Evolutionary conservation across 768 basidiomycete genomes (phyloP).

Genomic region (Termitomyces sp.): DNA sequence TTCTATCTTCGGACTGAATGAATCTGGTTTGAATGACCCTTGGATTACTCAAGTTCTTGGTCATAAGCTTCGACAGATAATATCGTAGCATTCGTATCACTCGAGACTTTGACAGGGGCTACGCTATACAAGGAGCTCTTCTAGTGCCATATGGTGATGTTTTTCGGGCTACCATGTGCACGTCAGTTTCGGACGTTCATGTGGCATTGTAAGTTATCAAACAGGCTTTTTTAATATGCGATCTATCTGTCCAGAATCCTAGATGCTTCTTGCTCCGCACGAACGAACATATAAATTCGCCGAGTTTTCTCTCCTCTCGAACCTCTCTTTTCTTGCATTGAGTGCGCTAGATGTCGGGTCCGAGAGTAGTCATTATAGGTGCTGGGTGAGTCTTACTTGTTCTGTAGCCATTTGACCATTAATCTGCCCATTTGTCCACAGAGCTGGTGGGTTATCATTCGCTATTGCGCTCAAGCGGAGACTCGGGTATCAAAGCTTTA

Average conservation of each 20-base stretch:
- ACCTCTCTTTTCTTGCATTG: neutral
- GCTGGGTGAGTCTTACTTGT: constrained; percentile 21
- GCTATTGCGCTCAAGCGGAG: constrained; percentile 36
- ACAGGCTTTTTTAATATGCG: neutral
- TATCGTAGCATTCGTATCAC: no score
- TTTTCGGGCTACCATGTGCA: no score
- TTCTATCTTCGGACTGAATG: no score
- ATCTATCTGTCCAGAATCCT: neutral
- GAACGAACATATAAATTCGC: neutral
- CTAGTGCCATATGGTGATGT: neutral
- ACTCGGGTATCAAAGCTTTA: constrained; percentile 33
- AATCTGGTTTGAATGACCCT: no score
- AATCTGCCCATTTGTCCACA: constrained; percentile 10
- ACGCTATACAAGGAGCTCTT: neutral
- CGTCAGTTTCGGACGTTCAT: neutral
- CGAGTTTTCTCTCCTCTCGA: neutral
- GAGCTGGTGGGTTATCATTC: constrained; percentile 35
- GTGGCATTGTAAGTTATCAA: neutral
- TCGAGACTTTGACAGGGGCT: no score
- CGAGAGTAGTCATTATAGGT: constrained; percentile 26
- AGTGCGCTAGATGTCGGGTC: neutral
- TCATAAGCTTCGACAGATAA: no score
- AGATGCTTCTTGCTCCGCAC: neutral
- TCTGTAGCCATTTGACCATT: neutral
- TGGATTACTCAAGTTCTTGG: no score